Base-by-base conservation (phyloP, 768 basidiomycete genomes). In the Russula sp. region DNA sequence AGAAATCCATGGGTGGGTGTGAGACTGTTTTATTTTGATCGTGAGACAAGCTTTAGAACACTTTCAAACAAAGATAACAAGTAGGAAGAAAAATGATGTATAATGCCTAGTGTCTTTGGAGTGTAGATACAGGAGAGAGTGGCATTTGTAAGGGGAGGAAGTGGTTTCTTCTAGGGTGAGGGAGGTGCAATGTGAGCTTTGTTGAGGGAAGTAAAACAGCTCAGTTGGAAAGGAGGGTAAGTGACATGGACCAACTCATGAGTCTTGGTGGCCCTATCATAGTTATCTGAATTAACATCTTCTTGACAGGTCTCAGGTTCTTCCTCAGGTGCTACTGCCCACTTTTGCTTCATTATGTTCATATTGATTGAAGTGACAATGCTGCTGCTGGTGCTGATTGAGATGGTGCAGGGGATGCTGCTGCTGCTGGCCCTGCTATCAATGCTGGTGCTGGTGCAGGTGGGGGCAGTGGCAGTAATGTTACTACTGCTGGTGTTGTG, bases 261-360 rank as follows among this genome's bases (percentile, higher is more conserved):
- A 50, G 59, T 65, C 45, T 67, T 67, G n/a, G 60, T 78, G 9
- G 67, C 65, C 7, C 70, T 69, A 10, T 35, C 34, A 5, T 61
- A 52, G 45, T 56, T 58, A n/a, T 65, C 65, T 46, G 51, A 25
- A 25, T 65, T 58, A 13, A 63, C 61, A 25, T 69, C 69, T 34
- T 71, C 76, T 55, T 76, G 72, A 36, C 74, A 74, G 51, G 77
- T 77, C 35, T 72, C 71, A 32, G 79, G 80, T 10, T 73, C 76
- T 50, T 84, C 81, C 68, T 86, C 85, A 66, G 76, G 73, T 54
- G 82, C 79, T 18, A 82, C 85, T 5, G 84, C 80, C 87, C 87
- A 88, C 71, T 90, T 90, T 66, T 89, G 75, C 71, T 91, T 92
- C 62, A 86, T 78, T 58, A 84, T 83, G 57, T 77, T 82, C 66